Conservation (phyloP, 2,329 filamentous ascomycete genomes). For the Ophiocordyceps australis region DNA sequence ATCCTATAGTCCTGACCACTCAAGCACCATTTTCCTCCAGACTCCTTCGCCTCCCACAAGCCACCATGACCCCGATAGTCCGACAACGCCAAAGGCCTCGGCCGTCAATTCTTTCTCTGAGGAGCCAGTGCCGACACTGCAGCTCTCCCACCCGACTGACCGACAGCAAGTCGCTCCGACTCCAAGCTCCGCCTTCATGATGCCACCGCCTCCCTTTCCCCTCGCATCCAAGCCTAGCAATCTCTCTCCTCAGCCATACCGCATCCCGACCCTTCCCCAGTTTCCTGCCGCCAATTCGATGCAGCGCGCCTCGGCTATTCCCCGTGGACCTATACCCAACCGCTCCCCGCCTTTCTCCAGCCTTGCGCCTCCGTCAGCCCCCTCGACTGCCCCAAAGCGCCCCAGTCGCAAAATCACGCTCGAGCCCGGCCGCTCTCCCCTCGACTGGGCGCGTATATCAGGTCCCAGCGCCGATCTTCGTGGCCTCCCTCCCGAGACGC, state of each 20-base stretch:
- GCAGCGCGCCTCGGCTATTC: slow-evolving; percentile 32
- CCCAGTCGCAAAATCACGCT: slow-evolving; percentile 57
- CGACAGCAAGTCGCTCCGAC: too few relatives aligned
- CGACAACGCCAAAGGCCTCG: slow-evolving; percentile 33
- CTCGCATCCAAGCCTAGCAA: slow-evolving; percentile 7
- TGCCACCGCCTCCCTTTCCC: slow-evolving; percentile 11
- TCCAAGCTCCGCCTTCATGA: slow-evolving; percentile 7
- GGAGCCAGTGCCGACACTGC: slow-evolving; percentile 23
- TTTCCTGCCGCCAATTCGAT: slow-evolving; percentile 34
- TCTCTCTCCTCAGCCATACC: slow-evolving; percentile 9
- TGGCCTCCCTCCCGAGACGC: slow-evolving; percentile 30
- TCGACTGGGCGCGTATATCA: slow-evolving; percentile 83
- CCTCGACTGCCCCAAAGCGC: slow-evolving; percentile 30
- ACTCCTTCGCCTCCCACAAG: slow-evolving; percentile 13
- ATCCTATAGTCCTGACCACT: slow-evolving; percentile 6
- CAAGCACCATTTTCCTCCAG: slow-evolving; percentile 17
- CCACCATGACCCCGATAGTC: slow-evolving; percentile 14
- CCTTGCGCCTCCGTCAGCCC: slow-evolving; percentile 38
- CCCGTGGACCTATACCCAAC: slow-evolving; percentile 21
- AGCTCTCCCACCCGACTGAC: slow-evolving; percentile 13
- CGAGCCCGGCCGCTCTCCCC: slow-evolving; percentile 78
- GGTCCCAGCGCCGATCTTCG: slow-evolving; percentile 48
- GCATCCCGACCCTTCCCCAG: slow-evolving; percentile 16
- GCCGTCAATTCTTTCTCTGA: slow-evolving; percentile 6
- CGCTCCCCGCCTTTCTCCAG: slow-evolving; percentile 14